Conservation (phyloP, 2,329 filamentous ascomycete species). For the Colletotrichum agaves region DNA sequence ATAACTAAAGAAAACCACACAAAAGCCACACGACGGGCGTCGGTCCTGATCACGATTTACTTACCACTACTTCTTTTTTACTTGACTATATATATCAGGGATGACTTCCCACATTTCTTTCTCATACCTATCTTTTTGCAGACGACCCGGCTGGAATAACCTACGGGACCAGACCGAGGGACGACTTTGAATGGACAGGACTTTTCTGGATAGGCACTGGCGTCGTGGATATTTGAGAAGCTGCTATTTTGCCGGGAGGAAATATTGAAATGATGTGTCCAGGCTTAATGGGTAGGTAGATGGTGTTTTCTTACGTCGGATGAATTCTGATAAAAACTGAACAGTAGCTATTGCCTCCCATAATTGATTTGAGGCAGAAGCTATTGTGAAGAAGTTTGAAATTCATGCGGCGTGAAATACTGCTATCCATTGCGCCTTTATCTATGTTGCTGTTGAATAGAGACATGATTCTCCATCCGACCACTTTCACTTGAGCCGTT, state of each 20-base stretch:
- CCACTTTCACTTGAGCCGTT: neutral
- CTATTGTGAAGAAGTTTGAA: no score
- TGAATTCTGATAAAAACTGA: no score
- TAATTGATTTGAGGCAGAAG: no score
- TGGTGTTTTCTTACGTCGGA: no score
- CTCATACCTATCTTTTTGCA: slow-evolving; percentile 35
- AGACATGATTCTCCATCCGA: slow-evolving; percentile 22
- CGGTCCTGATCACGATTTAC: slow-evolving; percentile 33
- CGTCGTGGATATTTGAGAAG: slow-evolving; percentile 34
- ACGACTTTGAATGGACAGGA: slow-evolving; percentile 36
- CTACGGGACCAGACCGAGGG: slow-evolving; percentile 37
- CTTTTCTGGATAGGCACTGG: slow-evolving; percentile 33
- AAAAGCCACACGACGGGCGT: slow-evolving; percentile 25
- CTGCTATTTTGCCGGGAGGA: slow-evolving; percentile 24
- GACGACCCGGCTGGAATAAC: slow-evolving; percentile 34
- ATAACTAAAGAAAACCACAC: slow-evolving; percentile 7
- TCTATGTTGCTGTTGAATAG: slow-evolving; percentile 31
- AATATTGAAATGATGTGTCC: slow-evolving; percentile 29
- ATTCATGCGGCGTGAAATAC: neutral
- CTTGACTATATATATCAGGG: slow-evolving; percentile 38
- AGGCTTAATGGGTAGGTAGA: slow-evolving; percentile 3
- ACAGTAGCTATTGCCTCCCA: no score
- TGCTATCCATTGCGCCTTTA: slow-evolving; percentile 23
- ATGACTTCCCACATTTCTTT: slow-evolving; percentile 33
- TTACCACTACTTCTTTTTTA: slow-evolving; percentile 23